A percentile compares a stretch with the other conserved stretches of the same genome.
phyloP scores from a whole-genome alignment of 2,329 filamentous ascomycete genomes.

The Rhynchosporium agropyri region DNA sequence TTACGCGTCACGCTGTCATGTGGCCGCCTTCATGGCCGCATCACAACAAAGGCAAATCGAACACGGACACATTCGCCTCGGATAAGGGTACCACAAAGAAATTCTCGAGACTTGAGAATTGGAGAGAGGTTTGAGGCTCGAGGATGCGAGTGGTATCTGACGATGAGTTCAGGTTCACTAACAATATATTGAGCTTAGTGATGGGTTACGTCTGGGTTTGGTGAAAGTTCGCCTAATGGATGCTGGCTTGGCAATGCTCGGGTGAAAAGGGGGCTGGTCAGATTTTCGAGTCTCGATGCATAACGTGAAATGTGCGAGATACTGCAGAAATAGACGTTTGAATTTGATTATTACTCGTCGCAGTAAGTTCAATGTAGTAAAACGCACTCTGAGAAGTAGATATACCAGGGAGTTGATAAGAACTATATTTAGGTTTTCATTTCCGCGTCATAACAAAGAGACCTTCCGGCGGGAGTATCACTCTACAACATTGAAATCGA shows the following conservation, averaged over 20 bases:
- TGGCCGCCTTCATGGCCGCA: not conserved
- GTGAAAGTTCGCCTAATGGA: not conserved
- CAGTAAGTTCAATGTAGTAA: no score
- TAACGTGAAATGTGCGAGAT: no score
- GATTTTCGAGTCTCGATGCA: not conserved
- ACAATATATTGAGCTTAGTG: no score
- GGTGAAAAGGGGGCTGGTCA: constrained; percentile 1
- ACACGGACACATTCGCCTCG: not conserved
- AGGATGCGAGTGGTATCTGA: no score
- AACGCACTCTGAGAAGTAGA: not conserved
- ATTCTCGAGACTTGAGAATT: not conserved
- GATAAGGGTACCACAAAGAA: not conserved
- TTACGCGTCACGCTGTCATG: not conserved
- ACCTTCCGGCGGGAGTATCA: not conserved
- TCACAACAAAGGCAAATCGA: not conserved
- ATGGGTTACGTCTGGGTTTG: not conserved
- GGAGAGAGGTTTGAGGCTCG: no score
- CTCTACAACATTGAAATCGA: no score
- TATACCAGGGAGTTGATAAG: not conserved
- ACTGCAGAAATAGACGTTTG: not conserved
- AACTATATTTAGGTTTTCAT: not conserved
- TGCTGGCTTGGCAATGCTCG: constrained; percentile 3
- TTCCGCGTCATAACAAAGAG: not conserved
- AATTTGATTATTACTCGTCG: not conserved
- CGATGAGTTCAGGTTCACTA: no score